These are phyloP conservation scores for Ambrosiella xylebori DNA, from an alignment of 2,329 filamentous ascomycete genomes.

Conservation along the genomic window DNA sequence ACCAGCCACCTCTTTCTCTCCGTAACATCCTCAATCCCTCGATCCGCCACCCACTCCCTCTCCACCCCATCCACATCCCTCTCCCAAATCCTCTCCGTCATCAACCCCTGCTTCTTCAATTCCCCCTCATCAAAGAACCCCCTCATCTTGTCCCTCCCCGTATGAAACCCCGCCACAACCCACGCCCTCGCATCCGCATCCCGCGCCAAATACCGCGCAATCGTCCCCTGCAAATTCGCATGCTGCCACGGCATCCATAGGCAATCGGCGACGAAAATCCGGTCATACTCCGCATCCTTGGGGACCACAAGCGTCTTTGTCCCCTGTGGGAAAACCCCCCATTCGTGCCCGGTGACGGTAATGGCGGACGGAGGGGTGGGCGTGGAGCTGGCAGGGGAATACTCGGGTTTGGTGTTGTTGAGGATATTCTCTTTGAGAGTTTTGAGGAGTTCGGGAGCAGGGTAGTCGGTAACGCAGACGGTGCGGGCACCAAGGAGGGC, in stretches of 20 bases:
- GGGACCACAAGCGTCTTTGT: constrained; percentile 14
- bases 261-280: constrained; percentile 54
- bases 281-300: constrained; percentile 31
- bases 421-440: constrained; percentile 41
- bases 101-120: constrained; percentile 33
- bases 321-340: constrained; percentile 33
- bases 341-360: constrained; percentile 41
- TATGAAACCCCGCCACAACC: constrained; percentile 57
- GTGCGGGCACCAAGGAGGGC: constrained; percentile 29
- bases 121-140: constrained; percentile 40
- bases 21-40: constrained; percentile 42
- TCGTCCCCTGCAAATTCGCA: constrained; percentile 43
- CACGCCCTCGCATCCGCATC: constrained; percentile 33
- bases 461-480: constrained; percentile 51
- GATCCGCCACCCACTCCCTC: constrained; percentile 42
- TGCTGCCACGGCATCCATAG: constrained; percentile 63
- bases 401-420: constrained; percentile 24
- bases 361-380: constrained; percentile 18
- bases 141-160: constrained; percentile 47
- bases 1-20: constrained; percentile 56
- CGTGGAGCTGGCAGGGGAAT: constrained; percentile 8
- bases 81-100: constrained; percentile 50
- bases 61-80: constrained; percentile 47
- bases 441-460: constrained; percentile 38
- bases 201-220: constrained; percentile 41